phyloP scores from a whole-genome alignment of 2,329 filamentous ascomycete genomes.

The Zarea fungicola region DNA sequence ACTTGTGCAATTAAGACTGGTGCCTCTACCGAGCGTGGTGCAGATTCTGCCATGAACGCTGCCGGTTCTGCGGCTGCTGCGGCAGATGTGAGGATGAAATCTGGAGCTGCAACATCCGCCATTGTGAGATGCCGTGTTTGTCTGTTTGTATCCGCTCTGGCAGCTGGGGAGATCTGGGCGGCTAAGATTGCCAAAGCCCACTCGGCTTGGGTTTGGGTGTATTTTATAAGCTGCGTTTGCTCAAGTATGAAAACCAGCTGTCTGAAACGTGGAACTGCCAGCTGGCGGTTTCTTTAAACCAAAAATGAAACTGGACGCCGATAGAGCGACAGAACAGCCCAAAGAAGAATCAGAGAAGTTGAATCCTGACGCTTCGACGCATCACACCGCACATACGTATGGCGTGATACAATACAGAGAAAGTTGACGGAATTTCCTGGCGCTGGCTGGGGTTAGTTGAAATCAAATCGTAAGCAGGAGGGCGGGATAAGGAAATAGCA shows the following conservation, averaged over 20 bases:
- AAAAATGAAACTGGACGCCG: too few relatives aligned
- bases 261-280: too few relatives aligned
- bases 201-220: too few relatives aligned
- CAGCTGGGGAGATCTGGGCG: too few relatives aligned
- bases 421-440: neutral
- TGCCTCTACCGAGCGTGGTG: neutral
- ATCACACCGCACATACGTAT: neutral
- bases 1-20: neutral
- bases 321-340: too few relatives aligned
- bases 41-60: neutral
- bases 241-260: too few relatives aligned
- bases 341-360: too few relatives aligned
- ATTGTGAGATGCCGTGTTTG: neutral
- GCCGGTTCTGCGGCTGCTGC: neutral
- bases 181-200: too few relatives aligned
- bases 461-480: neutral
- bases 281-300: too few relatives aligned
- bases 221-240: too few relatives aligned
- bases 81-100: neutral
- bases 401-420: slow-evolving; percentile 1
- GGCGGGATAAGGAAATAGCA: neutral
- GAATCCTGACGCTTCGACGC: too few relatives aligned
- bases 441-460: neutral
- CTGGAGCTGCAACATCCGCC: neutral
- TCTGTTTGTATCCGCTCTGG: too few relatives aligned